A percentile compares a stretch with the other conserved stretches of the same genome.
Evolutionary conservation across 2,329 filamentous ascomycete genomes (phyloP).

Genomic region (Trichophyton simii): DNA sequence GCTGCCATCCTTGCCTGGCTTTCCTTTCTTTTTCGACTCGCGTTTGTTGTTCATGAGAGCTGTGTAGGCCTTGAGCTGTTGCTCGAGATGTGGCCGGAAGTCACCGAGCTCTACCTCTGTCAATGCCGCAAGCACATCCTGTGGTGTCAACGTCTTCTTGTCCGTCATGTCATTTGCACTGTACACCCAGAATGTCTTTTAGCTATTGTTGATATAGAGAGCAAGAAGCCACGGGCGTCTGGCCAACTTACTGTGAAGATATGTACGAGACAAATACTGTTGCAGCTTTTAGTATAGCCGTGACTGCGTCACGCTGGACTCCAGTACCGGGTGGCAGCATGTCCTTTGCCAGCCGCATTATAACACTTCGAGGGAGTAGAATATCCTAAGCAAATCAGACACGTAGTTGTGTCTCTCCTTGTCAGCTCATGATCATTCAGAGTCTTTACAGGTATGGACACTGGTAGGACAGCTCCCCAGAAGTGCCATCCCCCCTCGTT

Average conservation of each 20-base stretch:
- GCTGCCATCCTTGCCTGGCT: slow-evolving; percentile 38
- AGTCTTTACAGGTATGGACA: not conserved
- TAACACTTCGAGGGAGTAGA: slow-evolving; percentile 49
- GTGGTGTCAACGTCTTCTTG: slow-evolving; percentile 50
- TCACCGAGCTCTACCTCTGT: slow-evolving; percentile 49
- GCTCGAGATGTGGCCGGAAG: slow-evolving; percentile 47
- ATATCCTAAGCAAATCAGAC: slow-evolving; percentile 39
- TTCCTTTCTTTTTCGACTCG: slow-evolving; percentile 29
- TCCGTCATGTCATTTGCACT: slow-evolving; percentile 50
- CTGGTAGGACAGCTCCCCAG: not conserved
- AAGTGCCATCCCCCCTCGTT: too few relatives aligned
- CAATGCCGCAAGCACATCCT: slow-evolving; percentile 49
- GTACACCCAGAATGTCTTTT: not conserved
- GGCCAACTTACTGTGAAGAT: slow-evolving; percentile 41
- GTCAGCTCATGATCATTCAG: not conserved
- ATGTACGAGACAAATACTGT: slow-evolving; percentile 56
- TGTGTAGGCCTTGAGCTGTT: slow-evolving; percentile 42
- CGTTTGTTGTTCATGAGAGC: slow-evolving; percentile 27
- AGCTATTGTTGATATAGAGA: too few relatives aligned
- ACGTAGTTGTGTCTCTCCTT: not conserved
- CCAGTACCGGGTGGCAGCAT: slow-evolving; percentile 52
- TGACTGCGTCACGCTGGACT: slow-evolving; percentile 52
- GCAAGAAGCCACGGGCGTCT: too few relatives aligned
- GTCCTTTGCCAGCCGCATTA: slow-evolving; percentile 49
- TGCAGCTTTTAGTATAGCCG: slow-evolving; percentile 52